A percentile compares a stretch with the other conserved stretches of the same genome.
phyloP scores from a whole-genome alignment of 495 filamentous ascomycete species.

The Talaromyces ruber region DNA sequence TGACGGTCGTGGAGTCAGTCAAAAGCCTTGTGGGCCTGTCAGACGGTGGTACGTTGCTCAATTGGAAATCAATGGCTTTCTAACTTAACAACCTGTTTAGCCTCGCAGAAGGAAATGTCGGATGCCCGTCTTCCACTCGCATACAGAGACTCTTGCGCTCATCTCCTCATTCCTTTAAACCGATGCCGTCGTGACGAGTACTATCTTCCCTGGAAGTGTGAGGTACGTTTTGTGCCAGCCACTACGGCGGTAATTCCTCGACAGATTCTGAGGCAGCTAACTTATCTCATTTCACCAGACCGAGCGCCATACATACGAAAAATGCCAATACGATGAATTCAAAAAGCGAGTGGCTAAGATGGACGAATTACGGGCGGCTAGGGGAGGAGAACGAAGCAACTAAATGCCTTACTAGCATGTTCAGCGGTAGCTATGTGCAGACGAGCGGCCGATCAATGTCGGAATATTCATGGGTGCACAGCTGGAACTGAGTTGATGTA shows the following conservation, averaged over 20 bases:
- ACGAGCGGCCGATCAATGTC: background rate
- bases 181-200: slow-evolving; percentile 85
- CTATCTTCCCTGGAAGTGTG: slow-evolving; percentile 96
- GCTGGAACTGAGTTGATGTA: slow-evolving; percentile 28
- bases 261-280: background rate
- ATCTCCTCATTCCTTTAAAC: slow-evolving; percentile 91
- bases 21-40: slow-evolving; percentile 45
- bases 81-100: slow-evolving; percentile 26
- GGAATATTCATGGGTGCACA: background rate
- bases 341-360: slow-evolving; percentile 98
- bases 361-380: slow-evolving; percentile 85
- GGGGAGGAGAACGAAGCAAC: slow-evolving; percentile 83
- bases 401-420: slow-evolving; percentile 28
- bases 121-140: slow-evolving; percentile 79
- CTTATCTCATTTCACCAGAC: slow-evolving; percentile 40
- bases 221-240: slow-evolving; percentile 51
- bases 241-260: background rate
- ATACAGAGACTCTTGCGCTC: slow-evolving; percentile 90
- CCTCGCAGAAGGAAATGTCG: slow-evolving; percentile 85
- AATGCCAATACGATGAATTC: slow-evolving; percentile 98
- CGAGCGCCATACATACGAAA: slow-evolving; percentile 95
- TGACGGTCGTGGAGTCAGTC: slow-evolving; percentile 43
- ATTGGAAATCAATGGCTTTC: background rate
- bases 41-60: slow-evolving; percentile 15
- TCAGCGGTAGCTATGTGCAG: background rate